A percentile compares a stretch with the other conserved stretches of the same genome.
Conservation (phyloP, 306 rosid genomes). For the Citrullus amarus region DNA sequence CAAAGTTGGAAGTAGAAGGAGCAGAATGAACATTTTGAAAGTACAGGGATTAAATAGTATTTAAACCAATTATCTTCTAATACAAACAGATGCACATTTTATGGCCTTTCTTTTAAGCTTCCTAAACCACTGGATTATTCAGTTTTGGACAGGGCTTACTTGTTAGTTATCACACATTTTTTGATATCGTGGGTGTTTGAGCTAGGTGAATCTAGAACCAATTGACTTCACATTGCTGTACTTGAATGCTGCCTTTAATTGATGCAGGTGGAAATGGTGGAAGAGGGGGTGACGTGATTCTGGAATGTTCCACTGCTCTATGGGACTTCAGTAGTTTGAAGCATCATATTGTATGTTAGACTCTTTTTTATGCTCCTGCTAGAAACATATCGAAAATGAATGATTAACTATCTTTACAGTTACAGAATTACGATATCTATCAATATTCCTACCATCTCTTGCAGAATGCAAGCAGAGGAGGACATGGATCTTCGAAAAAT, state of each 20-base stretch:
- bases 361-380: conserved; percentile 12
- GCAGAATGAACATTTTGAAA: no score
- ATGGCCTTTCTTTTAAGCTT: background rate
- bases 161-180: no score
- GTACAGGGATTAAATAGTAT: no score
- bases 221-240: background rate
- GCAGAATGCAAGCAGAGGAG: conserved; percentile 70
- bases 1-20: no score
- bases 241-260: conserved; percentile 8
- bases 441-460: conserved; percentile 13
- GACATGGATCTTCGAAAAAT: conserved; percentile 68
- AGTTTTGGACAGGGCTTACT: background rate
- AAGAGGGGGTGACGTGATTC: conserved; percentile 80
- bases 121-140: background rate
- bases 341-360: conserved; percentile 54
- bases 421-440: background rate
- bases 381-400: conserved; percentile 1
- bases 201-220: background rate
- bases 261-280: conserved; percentile 82
- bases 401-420: conserved; percentile 1
- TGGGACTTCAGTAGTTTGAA: conserved; percentile 92
- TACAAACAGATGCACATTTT: background rate
- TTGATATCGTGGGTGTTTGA: background rate
- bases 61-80: background rate
- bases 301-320: conserved; percentile 65